Percentiles rank a stretch among this genome's conserved stretches.
Conservation (phyloP, 805 yeast genomes). For the Zygosaccharomyces bailii region DNA sequence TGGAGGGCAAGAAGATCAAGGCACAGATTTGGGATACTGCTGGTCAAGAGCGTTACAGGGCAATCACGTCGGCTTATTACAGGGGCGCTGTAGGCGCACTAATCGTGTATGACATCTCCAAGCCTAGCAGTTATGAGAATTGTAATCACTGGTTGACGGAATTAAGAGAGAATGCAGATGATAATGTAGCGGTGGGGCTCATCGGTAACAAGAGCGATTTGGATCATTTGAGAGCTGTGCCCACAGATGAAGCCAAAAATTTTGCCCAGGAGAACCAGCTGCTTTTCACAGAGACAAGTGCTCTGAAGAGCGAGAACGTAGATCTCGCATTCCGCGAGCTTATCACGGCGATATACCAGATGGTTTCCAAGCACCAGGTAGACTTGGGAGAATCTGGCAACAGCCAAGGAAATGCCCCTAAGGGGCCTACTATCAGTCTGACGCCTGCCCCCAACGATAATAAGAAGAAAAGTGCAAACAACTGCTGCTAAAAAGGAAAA, state of each 20-base stretch:
- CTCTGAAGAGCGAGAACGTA: constrained; percentile 90
- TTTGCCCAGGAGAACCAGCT: constrained; percentile 91
- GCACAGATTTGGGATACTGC: constrained; percentile 99
- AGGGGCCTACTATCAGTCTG: constrained; percentile 87
- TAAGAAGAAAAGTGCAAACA: constrained; percentile 46
- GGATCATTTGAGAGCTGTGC: constrained; percentile 90
- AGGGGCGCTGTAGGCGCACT: constrained; percentile 98
- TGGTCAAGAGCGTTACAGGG: constrained; percentile 97
- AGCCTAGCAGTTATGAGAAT: constrained; percentile 79
- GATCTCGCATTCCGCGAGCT: constrained; percentile 92
- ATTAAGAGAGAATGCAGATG: constrained; percentile 86
- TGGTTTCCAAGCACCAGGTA: constrained; percentile 89
- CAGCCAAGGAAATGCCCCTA: constrained; percentile 50
- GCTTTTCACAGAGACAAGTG: constrained; percentile 93
- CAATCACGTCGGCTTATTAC: constrained; percentile 94
- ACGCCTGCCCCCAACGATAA: constrained; percentile 90
- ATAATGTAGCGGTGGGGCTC: constrained; percentile 89
- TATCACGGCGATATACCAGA: constrained; percentile 87
- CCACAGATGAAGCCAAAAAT: constrained; percentile 94
- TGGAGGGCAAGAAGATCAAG: constrained; percentile 78
- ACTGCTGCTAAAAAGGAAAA: constrained; percentile 59
- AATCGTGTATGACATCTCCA: constrained; percentile 91
- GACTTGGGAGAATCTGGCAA: constrained; percentile 70
- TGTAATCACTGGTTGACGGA: constrained; percentile 89
- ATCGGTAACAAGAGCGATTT: constrained; percentile 91